Evolutionary conservation across 108 stramenopile species (phyloP).

Genomic region (Nitzschia sp.): DNA sequence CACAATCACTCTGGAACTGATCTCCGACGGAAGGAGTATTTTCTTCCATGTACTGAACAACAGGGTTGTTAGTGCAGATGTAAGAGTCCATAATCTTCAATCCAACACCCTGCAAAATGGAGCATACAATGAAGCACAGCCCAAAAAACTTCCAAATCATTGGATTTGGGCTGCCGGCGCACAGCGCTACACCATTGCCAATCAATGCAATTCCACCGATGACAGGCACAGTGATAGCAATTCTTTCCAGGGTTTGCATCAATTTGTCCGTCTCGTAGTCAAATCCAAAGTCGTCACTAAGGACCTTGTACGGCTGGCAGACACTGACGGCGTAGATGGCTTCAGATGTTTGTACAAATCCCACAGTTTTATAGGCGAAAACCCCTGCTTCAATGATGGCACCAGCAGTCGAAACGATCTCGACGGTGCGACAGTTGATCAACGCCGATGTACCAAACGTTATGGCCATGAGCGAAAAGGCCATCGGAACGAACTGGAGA

Average conservation of each 20-base stretch:
- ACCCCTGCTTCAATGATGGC: not conserved
- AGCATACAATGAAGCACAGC: not conserved
- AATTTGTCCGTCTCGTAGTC: conserved; percentile 19
- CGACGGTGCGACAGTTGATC: not conserved
- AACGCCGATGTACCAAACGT: not conserved
- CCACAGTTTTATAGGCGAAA: not conserved
- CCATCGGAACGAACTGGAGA: too few relatives aligned
- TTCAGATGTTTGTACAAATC: not conserved
- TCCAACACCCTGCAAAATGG: conserved; percentile 20
- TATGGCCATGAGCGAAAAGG: too few relatives aligned
- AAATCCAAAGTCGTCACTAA: conserved; percentile 7
- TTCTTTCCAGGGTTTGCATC: conserved; percentile 12
- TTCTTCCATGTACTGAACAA: conserved; percentile 21
- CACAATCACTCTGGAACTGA: conserved; percentile 11
- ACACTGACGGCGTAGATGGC: not conserved
- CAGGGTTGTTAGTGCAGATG: conserved; percentile 29
- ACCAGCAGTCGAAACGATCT: not conserved
- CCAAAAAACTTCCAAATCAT: conserved; percentile 13
- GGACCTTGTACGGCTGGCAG: conserved; percentile 9
- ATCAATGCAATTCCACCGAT: not conserved
- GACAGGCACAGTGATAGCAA: conserved; percentile 15
- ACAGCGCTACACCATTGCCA: not conserved
- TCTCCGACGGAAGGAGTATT: not conserved
- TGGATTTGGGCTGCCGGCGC: not conserved
- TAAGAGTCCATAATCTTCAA: conserved; percentile 8